Percentiles rank a stretch among this genome's conserved stretches.
These are phyloP conservation scores for Phytophthora brassicae DNA, from an alignment of 352 stramenopile genomes.

Conservation along the genomic window DNA sequence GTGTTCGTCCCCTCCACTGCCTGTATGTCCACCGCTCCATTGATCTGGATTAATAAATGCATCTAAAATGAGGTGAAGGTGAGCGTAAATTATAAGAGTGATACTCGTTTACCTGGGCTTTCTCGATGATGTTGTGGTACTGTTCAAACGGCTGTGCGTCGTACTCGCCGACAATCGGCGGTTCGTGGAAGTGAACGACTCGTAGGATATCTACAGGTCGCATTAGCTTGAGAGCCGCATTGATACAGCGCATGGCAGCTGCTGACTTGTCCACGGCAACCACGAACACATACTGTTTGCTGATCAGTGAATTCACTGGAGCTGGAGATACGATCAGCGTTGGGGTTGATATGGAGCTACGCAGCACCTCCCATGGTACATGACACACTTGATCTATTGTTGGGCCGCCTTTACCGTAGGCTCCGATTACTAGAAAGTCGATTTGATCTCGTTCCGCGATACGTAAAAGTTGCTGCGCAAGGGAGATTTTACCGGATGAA, in stretches of 20 bases:
- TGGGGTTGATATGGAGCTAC: conserved; percentile 17
- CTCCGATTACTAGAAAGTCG: conserved; percentile 60
- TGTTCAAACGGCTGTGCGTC: conserved; percentile 37
- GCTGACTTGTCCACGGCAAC: conserved; percentile 49
- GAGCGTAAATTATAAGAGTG: not conserved
- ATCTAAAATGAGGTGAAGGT: not conserved
- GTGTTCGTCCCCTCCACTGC: conserved; percentile 39
- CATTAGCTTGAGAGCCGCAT: conserved; percentile 62
- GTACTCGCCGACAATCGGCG: conserved; percentile 39
- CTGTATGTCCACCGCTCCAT: conserved; percentile 43
- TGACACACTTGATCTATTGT: conserved; percentile 59
- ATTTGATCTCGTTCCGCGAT: conserved; percentile 20
- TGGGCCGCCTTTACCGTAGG: conserved; percentile 61
- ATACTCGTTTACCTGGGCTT: conserved; percentile 19
- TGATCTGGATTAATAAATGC: conserved; percentile 18
- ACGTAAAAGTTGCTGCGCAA: conserved; percentile 43
- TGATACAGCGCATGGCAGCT: conserved; percentile 34
- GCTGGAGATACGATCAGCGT: conserved; percentile 49
- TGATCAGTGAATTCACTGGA: conserved; percentile 47
- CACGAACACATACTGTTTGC: conserved; percentile 52
- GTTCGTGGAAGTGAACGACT: conserved; percentile 67
- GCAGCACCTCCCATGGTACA: conserved; percentile 53
- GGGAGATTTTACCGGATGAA: conserved; percentile 9
- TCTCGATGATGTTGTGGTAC: conserved; percentile 36
- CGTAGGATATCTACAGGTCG: conserved; percentile 41